Evolutionary conservation across 352 stramenopile species (phyloP), one percentile per base, ranked within the genome.

Genomic region (Phytophthora aleatoria): DNA sequence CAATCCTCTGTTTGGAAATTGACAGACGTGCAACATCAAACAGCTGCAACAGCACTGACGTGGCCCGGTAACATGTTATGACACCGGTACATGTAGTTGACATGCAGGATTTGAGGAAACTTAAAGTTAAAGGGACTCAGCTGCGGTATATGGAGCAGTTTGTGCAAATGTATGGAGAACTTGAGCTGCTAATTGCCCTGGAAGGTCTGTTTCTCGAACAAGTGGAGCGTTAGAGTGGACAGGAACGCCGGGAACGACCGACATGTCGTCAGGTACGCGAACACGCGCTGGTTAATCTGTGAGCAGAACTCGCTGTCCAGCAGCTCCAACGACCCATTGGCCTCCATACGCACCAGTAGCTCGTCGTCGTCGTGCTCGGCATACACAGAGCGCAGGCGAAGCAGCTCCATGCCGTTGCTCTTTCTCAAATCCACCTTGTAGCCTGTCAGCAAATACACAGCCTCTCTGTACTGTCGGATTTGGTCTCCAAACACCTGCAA

Each of bases 181-280:
- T 15, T 41, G 2, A 41, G 35, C 35, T 45, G 41, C 64, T 76
- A 87, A 65, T 80, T 80, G 48, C 85, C 83, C 52, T 95, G 87
- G 60, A 96, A 96, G 0, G 91, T 97, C 64, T 95, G 85, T 62
- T 94, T 94, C 71, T 96, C 89, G 54, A 97, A 97, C 20, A 97
- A 72, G 71, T 94, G 77, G 45, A 96, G 71, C 35, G 89, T 96
- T 16, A 97, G 71, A n/a, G 79, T 94, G 27, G 84, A 84, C 57
- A 97, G 67, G 68, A 97, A 97, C 11, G 88, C 89, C 13, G 91
- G 91, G 57, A 97, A 93, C 3, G 91, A 97, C 30, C 91, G 83
- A 66, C 87, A 97, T 24, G 79, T 92, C 15, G 69, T 73, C 30
- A 74, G 56, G 51, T 69, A 73, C 10, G 60, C 60, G 41, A 74